These are phyloP conservation scores for Abortiporus biennis DNA, from an alignment of 1,284 basidiomycete species.

Conservation along the genomic window DNA sequence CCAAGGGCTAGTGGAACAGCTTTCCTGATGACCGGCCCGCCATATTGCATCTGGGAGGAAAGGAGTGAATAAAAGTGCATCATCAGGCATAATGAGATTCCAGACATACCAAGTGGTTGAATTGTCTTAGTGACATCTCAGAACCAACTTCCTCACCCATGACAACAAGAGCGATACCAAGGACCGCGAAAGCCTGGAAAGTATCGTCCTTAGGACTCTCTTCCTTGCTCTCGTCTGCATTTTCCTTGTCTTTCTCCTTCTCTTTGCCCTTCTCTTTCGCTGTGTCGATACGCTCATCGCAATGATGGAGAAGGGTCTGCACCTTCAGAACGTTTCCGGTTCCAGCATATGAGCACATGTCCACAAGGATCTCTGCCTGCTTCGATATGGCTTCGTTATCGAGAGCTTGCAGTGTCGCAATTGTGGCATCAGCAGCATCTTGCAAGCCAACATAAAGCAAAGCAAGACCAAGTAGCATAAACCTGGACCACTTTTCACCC, in stretches of 20 bases:
- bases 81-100: background rate
- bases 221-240: constrained; percentile 42
- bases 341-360: constrained; percentile 93
- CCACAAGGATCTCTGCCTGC: constrained; percentile 89
- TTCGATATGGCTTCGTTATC: constrained; percentile 91
- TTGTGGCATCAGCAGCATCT: constrained; percentile 90
- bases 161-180: constrained; percentile 91
- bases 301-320: constrained; percentile 90
- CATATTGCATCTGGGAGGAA: constrained; percentile 94
- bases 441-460: constrained; percentile 90
- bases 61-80: constrained; percentile 7
- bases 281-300: constrained; percentile 82
- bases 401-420: constrained; percentile 93
- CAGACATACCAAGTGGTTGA: constrained; percentile 78
- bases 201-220: constrained; percentile 62
- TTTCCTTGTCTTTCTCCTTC: constrained; percentile 50
- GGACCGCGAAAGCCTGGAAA: constrained; percentile 91
- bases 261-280: constrained; percentile 49
- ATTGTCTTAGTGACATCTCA: constrained; percentile 93
- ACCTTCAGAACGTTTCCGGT: constrained; percentile 96
- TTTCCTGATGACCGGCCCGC: constrained; percentile 90
- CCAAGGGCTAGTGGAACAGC: constrained; percentile 95
- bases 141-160: constrained; percentile 99
- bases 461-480: constrained; percentile 87
- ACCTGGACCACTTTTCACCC: constrained; percentile 91